Base-by-base conservation (phyloP, 495 filamentous ascomycete genomes). In the Entonaema liquescens region DNA sequence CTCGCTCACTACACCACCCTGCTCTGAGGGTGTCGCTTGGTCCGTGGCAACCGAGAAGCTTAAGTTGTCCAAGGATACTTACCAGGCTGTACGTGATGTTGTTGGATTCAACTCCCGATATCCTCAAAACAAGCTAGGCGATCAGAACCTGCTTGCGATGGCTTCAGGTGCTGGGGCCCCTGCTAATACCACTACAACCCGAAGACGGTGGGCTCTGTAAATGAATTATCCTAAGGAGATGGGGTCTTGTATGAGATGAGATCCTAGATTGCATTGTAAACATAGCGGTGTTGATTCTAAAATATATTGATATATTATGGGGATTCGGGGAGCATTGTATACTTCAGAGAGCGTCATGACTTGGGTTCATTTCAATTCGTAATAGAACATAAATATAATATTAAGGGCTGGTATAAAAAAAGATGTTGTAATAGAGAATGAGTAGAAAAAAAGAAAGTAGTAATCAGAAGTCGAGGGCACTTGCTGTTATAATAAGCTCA, bases 1-100 rank as follows among this genome's bases (percentile, higher is more conserved):
- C 52, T 89, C 87, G 1, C 83, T 92, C 19, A 92, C 90, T 35
- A 91, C 90, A 4, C 90, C 90, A 36, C 90, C 90, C 0, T 92
- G 90, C 80, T 81, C 81, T 25, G 89, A 92, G 77, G 83, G 82
- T 25, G 80, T 91, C 42, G 79, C 74, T 21, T 91, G 88, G 82
- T 83, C 85, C 60, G 80, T 91, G 42, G 84, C 83, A 62, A 78
- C 82, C 15, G 67, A 86, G 63, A 83, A 85, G 29, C 74, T 91
- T 13, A 66, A 70, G 36, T 71, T 91, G 42, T 81, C 86, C 54
- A 81, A 87, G 13, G 71, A 79, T 36, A 87, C 82, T 25, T 91
- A 83, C 74, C 82, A 83, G 63, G 77, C 75, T 2, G 84, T 86
- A 38, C 88, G 90, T 75, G 80, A 81, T 23, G 80, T 91, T 17